These are phyloP conservation scores for Zygosaccharomyces pseudorouxii DNA, from an alignment of 805 yeast species.

Conservation along the genomic window DNA sequence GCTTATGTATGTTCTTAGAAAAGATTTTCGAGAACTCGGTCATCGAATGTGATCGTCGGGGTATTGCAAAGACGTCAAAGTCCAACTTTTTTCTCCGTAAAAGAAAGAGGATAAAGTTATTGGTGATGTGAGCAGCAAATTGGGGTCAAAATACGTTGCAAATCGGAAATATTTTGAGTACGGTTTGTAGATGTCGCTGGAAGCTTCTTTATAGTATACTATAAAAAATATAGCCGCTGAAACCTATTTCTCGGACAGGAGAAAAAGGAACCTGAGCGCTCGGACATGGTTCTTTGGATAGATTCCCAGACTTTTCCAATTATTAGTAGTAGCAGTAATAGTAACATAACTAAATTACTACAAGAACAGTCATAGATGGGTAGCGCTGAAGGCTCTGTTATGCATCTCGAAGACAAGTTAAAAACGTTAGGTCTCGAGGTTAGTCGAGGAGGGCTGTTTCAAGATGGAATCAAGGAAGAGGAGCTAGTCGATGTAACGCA, in stretches of 20 bases:
- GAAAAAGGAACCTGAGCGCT: not conserved
- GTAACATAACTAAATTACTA: not conserved
- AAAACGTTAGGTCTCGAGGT: slow-evolving; percentile 8
- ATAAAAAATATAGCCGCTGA: slow-evolving; percentile 1
- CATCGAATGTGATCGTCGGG: slow-evolving; percentile 2
- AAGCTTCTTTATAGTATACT: not conserved
- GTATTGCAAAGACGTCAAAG: not conserved
- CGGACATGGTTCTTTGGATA: slow-evolving; percentile 1
- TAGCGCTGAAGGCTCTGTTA: not conserved
- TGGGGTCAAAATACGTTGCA: not conserved
- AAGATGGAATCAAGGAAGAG: slow-evolving; percentile 7
- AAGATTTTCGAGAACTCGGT: slow-evolving; percentile 2
- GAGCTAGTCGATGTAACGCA: slow-evolving; percentile 51
- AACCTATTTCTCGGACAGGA: not conserved
- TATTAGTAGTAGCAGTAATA: not conserved
- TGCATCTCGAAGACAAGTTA: slow-evolving; percentile 6
- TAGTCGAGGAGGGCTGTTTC: slow-evolving; percentile 7
- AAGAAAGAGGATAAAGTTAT: not conserved
- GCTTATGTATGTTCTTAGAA: not conserved
- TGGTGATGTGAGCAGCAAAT: not conserved
- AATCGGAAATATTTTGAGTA: not conserved
- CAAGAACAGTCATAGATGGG: not conserved
- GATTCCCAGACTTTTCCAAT: not conserved
- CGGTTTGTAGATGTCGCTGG: not conserved
- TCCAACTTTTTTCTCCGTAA: not conserved